A percentile compares a stretch with the other conserved stretches of the same genome.
Conservation (phyloP, 176 grass and related monocot species). For the Aegilops sharonensis region DNA sequence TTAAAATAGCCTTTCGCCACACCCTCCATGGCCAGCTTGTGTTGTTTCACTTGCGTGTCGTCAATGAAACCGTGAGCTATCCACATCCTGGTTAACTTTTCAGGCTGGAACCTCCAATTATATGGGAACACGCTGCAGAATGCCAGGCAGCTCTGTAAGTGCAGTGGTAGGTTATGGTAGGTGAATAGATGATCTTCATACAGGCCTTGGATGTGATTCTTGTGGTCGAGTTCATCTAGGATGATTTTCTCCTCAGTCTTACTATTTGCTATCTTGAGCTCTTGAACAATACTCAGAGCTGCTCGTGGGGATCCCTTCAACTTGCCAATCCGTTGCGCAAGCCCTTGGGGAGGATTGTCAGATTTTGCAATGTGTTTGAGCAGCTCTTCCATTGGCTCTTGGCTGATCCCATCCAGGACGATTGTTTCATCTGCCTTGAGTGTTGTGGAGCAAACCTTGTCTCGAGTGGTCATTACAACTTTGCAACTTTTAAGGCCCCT, state of each 20-base stretch:
- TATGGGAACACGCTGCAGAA: neutral
- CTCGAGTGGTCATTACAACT: neutral
- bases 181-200: neutral
- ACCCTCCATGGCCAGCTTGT: no score
- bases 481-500: neutral
- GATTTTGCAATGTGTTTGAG: neutral
- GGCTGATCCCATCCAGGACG: neutral
- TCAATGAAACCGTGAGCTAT: neutral
- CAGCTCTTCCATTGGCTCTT: neutral
- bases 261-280: neutral
- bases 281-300: neutral
- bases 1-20: neutral
- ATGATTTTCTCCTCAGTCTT: no score
- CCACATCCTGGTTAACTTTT: neutral
- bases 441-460: neutral
- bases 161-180: neutral
- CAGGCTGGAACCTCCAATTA: neutral
- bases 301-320: neutral
- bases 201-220: no score
- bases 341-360: no score
- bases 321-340: neutral
- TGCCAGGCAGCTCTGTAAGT: neutral
- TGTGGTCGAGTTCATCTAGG: no score
- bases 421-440: neutral
- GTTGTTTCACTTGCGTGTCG: neutral